A percentile compares a stretch with the other conserved stretches of the same genome.
Conservation (phyloP, 148 eudicot species). For the Cornus controversa region DNA sequence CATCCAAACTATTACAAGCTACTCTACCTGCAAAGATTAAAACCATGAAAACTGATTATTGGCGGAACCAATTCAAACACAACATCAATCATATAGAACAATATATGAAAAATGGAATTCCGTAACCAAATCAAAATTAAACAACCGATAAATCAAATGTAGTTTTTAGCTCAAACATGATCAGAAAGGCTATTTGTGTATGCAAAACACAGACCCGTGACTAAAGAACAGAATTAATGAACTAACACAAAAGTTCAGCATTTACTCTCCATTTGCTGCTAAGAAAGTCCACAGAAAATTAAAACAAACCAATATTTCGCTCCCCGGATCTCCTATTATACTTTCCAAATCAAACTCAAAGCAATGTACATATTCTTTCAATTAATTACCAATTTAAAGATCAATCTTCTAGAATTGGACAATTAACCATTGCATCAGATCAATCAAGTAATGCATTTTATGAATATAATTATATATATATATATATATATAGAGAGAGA, state of each 20-base stretch:
- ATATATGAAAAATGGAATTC: background rate
- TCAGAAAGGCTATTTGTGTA: background rate
- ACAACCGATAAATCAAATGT: background rate
- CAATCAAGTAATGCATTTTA: too few species aligned
- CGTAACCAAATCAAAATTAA: background rate
- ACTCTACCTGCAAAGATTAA: constrained; percentile 29
- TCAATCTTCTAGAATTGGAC: background rate
- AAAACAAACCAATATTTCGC: background rate
- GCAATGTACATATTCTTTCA: background rate
- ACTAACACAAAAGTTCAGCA: background rate
- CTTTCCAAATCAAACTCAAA: too few species aligned
- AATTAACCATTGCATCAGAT: background rate
- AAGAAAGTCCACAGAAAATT: background rate
- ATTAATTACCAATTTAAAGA: too few species aligned
- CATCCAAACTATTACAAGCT: background rate
- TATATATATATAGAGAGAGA: background rate
- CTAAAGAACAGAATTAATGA: background rate
- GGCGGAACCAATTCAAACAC: background rate
- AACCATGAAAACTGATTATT: background rate
- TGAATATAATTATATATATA: too few species aligned
- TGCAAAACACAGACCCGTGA: too few species aligned
- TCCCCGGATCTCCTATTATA: too few species aligned
- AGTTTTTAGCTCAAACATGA: too few species aligned
- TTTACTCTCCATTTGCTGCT: background rate
- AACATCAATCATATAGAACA: background rate